phyloP scores from a whole-genome alignment of 345 rosid genomes.

The Lumnitzera racemosa region DNA sequence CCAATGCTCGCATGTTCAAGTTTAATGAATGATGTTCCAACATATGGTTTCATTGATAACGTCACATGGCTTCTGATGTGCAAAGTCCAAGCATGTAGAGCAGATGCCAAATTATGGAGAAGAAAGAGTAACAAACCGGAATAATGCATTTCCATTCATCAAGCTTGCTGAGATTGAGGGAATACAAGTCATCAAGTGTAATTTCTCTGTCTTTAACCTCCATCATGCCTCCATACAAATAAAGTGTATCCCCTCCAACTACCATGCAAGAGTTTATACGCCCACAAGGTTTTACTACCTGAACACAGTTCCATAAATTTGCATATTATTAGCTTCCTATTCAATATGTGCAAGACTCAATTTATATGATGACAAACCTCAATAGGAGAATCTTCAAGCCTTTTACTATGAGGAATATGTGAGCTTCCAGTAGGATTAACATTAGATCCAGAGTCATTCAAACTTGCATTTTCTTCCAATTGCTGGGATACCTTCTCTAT shows the following conservation, averaged over 20 bases:
- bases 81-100: no score
- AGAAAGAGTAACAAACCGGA: constrained; percentile 55
- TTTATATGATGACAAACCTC: constrained; percentile 51
- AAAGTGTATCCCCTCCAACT: constrained; percentile 82
- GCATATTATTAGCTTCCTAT: neutral
- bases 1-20: no score
- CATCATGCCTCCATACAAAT: constrained; percentile 97
- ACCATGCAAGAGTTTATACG: constrained; percentile 90
- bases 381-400: constrained; percentile 34
- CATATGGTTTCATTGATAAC: no score
- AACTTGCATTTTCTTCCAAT: constrained; percentile 28
- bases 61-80: no score
- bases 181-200: constrained; percentile 87
- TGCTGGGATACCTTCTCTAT: constrained; percentile 46
- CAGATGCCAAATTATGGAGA: no score
- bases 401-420: constrained; percentile 26
- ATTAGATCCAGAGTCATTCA: constrained; percentile 25
- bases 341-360: neutral
- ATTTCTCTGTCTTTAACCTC: constrained; percentile 85
- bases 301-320: constrained; percentile 15
- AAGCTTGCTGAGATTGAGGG: constrained; percentile 93
- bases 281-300: constrained; percentile 94
- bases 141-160: constrained; percentile 98
- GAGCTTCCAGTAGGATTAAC: constrained; percentile 33
- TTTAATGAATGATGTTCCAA: no score